These are phyloP conservation scores for Gorgonomyces haynaldii DNA, from an alignment of 192 early-diverging fungal genomes.

Conservation along the genomic window DNA sequence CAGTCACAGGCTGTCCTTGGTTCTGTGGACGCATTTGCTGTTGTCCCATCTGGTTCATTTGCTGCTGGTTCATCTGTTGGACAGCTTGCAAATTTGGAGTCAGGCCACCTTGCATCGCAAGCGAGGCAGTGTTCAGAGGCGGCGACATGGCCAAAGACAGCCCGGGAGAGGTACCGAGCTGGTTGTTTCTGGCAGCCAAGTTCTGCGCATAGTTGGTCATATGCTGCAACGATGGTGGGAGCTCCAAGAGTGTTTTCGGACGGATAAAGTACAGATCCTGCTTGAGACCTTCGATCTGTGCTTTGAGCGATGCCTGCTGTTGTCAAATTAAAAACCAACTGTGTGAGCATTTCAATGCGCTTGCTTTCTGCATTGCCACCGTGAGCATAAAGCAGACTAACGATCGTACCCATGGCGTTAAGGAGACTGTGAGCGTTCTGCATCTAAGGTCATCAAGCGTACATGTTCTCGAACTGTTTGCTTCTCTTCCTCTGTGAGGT, in stretches of 20 bases:
- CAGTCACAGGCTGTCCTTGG: too few species aligned
- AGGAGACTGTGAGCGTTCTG: constrained; percentile 1
- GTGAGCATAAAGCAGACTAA: not conserved
- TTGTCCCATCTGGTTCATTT: too few species aligned
- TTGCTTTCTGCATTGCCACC: constrained; percentile 4
- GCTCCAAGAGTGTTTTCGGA: not conserved
- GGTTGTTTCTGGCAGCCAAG: too few species aligned
- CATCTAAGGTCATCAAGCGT: not conserved
- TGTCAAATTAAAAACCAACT: not conserved
- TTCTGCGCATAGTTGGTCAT: not conserved
- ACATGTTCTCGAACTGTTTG: constrained; percentile 1
- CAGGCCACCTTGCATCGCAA: too few species aligned
- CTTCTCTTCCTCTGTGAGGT: constrained; percentile 3
- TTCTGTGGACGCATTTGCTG: too few species aligned
- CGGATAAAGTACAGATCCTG: constrained; percentile 6
- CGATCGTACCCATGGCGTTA: not conserved
- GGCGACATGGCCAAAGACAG: too few species aligned
- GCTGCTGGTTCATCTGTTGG: too few species aligned
- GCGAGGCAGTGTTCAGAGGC: too few species aligned
- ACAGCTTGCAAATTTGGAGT: too few species aligned
- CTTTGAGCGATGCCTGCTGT: constrained; percentile 4
- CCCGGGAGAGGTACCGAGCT: too few species aligned
- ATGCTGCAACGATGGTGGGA: constrained; percentile 6
- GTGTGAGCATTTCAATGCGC: not conserved
- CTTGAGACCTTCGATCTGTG: constrained; percentile 4